Conservation (phyloP, 2,329 filamentous ascomycete species). For the Alternaria conjuncta region DNA sequence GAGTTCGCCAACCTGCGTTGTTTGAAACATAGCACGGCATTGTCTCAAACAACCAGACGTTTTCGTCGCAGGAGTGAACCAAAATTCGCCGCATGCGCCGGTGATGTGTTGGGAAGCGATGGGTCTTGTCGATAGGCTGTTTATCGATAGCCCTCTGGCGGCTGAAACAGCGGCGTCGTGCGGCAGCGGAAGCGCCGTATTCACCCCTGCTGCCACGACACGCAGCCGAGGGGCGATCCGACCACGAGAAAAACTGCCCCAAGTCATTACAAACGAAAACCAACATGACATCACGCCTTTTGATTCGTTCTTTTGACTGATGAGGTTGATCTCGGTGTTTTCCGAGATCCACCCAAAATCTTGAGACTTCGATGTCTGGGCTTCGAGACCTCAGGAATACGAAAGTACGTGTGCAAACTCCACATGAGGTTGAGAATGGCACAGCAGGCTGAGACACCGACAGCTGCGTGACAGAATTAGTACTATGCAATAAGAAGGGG, state of each 20-base stretch:
- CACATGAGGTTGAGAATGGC: not conserved
- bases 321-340: constrained; percentile 10
- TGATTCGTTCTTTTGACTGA: constrained; percentile 17
- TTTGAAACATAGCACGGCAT: constrained; percentile 9
- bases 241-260: constrained; percentile 6
- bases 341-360: constrained; percentile 5
- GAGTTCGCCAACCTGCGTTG: not conserved
- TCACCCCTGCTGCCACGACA: constrained; percentile 10
- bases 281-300: constrained; percentile 4
- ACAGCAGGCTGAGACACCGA: constrained; percentile 2
- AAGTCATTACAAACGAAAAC: constrained; percentile 16
- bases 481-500: not conserved
- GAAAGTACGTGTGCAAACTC: not conserved
- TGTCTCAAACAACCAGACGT: constrained; percentile 1
- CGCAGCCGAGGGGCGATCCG: constrained; percentile 16
- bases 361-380: not conserved
- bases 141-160: constrained; percentile 24
- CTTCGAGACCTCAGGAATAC: not conserved
- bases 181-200: constrained; percentile 16
- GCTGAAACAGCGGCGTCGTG: constrained; percentile 25
- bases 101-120: constrained; percentile 18
- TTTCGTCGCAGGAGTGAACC: constrained; percentile 3
- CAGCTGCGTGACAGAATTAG: constrained; percentile 1
- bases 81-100: not conserved
- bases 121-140: constrained; percentile 13